Percentiles rank a stretch among this genome's conserved stretches.
These are phyloP conservation scores for Marasmius tenuissimus DNA, from an alignment of 1,284 basidiomycete species.

Conservation along the genomic window DNA sequence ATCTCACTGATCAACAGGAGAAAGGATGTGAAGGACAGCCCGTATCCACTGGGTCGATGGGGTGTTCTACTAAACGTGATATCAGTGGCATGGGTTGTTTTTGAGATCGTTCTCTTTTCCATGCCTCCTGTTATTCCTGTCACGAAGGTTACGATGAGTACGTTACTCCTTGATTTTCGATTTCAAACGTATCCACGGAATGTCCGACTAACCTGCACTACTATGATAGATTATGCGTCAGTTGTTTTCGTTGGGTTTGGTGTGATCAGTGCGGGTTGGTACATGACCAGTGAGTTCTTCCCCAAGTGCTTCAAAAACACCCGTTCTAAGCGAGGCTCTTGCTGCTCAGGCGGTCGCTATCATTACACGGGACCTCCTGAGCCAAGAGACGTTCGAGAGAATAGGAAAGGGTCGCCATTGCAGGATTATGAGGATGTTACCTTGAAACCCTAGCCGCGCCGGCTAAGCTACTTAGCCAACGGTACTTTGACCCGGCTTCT, in stretches of 20 bases:
- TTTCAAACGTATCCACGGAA: neutral
- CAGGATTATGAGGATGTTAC: too few relatives aligned
- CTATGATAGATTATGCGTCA: conserved; percentile 51
- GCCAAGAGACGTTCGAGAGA: neutral
- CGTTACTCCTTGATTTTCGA: conserved; percentile 14
- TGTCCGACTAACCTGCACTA: neutral
- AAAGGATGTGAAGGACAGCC: conserved; percentile 38
- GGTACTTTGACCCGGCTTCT: too few relatives aligned
- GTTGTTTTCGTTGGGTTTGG: conserved; percentile 64
- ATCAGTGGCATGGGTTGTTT: conserved; percentile 48
- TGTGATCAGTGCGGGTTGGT: conserved; percentile 55
- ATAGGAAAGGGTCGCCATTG: too few relatives aligned
- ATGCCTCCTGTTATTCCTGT: conserved; percentile 57
- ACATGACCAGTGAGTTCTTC: conserved; percentile 41
- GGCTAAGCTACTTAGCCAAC: too few relatives aligned
- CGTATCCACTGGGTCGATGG: conserved; percentile 41
- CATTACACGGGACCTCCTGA: neutral
- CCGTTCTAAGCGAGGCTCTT: neutral
- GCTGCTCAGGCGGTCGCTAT: neutral
- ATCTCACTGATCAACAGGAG: conserved; percentile 43
- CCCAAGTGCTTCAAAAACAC: neutral
- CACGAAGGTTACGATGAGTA: conserved; percentile 47
- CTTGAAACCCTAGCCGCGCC: too few relatives aligned
- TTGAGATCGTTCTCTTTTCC: conserved; percentile 57
- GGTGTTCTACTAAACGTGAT: conserved; percentile 40